Conservation (phyloP, 495 filamentous ascomycete species). For the Barbatosphaeria neglecta region DNA sequence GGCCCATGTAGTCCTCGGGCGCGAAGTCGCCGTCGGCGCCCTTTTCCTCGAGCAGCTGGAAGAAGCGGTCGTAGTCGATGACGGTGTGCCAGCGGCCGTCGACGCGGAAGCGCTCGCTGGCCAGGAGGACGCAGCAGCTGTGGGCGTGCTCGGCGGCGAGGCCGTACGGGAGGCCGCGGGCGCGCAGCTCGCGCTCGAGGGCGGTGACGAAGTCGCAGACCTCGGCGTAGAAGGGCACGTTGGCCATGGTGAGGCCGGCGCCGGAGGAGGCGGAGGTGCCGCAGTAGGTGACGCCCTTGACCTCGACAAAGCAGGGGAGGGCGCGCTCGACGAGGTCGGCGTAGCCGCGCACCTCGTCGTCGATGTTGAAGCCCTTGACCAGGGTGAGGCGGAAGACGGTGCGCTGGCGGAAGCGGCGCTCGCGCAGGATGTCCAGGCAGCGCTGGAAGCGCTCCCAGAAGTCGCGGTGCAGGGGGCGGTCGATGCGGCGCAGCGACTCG, state of each 20-base stretch:
- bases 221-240: conserved; percentile 91
- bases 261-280: conserved; percentile 70
- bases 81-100: conserved; percentile 79
- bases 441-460: conserved; percentile 92
- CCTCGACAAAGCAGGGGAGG: conserved; percentile 80
- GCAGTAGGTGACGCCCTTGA: conserved; percentile 96
- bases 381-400: conserved; percentile 93
- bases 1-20: conserved; percentile 83
- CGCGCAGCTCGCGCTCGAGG: conserved; percentile 52
- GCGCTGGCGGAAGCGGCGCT: conserved; percentile 67
- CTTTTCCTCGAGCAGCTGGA: conserved; percentile 63
- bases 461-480: conserved; percentile 84
- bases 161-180: conserved; percentile 66
- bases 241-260: conserved; percentile 85
- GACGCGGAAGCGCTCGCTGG: conserved; percentile 58
- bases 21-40: conserved; percentile 54
- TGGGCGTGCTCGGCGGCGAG: conserved; percentile 92
- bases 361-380: conserved; percentile 92
- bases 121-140: conserved; percentile 82
- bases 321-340: conserved; percentile 76
- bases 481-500: conserved; percentile 77
- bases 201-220: conserved; percentile 67
- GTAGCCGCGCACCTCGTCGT: conserved; percentile 84
- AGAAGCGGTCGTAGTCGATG: conserved; percentile 86
- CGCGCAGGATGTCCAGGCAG: conserved; percentile 80